Base-by-base conservation (phyloP, 495 filamentous ascomycete species). In the Pyronema omphalodes region DNA sequence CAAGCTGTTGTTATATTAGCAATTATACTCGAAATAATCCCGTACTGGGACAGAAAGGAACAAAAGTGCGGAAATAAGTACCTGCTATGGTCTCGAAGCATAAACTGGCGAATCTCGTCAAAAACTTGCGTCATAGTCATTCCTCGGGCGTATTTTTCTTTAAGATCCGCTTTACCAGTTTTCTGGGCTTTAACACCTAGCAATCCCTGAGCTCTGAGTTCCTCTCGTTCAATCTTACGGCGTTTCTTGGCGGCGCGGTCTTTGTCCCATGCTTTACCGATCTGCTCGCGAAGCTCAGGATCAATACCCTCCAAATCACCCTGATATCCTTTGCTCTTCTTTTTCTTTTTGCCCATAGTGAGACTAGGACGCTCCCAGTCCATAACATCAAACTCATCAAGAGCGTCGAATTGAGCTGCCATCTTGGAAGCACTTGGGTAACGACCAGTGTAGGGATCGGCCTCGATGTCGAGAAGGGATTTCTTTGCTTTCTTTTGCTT, bases 171-270 rank as follows among this genome's bases (percentile, higher is more conserved):
- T 18, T 82, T 80, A 37, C 73, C 71, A 12, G 68, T 65, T 29
- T 76, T 80, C 58, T 74, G 77, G 6, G 44, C 36, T 37, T 56
- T 56, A 14, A 18, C 37, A 39, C 85, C 83, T 9, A 96, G 74
- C 35, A 94, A 62, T 6, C 93, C 93, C 63, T 86, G 73, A 0
- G 76, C 71, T 29, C 89, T 83, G 19, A 91, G 71, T 52, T 81
- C 75, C 65, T 93, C 82, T 6, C 91, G 81, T 57, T 86, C 77
- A 61, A 68, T 71, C 68, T 94, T 99, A 57, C 75, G 81, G 3
- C 68, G 65, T 50, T 80, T 84, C 69, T 96, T 99, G 67, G 83
- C 88, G 47, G 71, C 60, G n/a, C 87, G 75, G 60, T 96, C 88
- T 39, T 77, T 81, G 56, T 79, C 73, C 82, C 83, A 93, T 6